A percentile compares a stretch with the other conserved stretches of the same genome.
Conservation (phyloP, 2,329 filamentous ascomycete genomes). For the Botryotinia calthae region DNA sequence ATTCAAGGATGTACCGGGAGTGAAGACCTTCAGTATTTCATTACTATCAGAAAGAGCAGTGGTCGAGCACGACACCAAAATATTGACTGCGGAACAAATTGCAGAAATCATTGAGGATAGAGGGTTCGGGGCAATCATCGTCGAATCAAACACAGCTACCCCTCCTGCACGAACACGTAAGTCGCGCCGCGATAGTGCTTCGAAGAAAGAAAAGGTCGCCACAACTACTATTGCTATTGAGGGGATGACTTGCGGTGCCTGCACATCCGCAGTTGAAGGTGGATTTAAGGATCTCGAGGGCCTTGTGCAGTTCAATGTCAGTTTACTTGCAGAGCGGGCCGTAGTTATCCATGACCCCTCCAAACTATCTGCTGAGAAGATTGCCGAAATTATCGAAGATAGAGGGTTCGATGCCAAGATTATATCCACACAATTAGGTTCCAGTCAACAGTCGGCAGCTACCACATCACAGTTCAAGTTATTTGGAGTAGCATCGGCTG, state of each 20-base stretch:
- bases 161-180: slow-evolving; percentile 38
- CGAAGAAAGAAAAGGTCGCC: slow-evolving; percentile 44
- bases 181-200: slow-evolving; percentile 32
- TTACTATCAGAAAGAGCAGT: slow-evolving; percentile 82
- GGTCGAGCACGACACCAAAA: slow-evolving; percentile 69
- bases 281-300: slow-evolving; percentile 78
- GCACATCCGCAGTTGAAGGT: slow-evolving; percentile 84
- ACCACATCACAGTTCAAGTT: slow-evolving; percentile 76
- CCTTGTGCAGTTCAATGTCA: slow-evolving; percentile 88
- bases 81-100: slow-evolving; percentile 52
- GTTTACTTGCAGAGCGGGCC: slow-evolving; percentile 85
- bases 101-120: slow-evolving; percentile 63
- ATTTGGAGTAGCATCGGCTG: slow-evolving; percentile 73
- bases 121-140: slow-evolving; percentile 76
- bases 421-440: slow-evolving; percentile 67
- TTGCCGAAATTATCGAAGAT: slow-evolving; percentile 82
- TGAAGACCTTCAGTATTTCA: slow-evolving; percentile 77
- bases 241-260: slow-evolving; percentile 97
- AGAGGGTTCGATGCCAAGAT: slow-evolving; percentile 82
- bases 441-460: slow-evolving; percentile 53
- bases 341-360: slow-evolving; percentile 79
- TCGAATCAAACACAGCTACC: slow-evolving; percentile 62
- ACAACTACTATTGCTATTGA: slow-evolving; percentile 87
- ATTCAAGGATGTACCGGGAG: slow-evolving; percentile 70
- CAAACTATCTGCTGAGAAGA: slow-evolving; percentile 68